Conservation (phyloP, 169 alveolate species). For the Plasmodium malariae region DNA sequence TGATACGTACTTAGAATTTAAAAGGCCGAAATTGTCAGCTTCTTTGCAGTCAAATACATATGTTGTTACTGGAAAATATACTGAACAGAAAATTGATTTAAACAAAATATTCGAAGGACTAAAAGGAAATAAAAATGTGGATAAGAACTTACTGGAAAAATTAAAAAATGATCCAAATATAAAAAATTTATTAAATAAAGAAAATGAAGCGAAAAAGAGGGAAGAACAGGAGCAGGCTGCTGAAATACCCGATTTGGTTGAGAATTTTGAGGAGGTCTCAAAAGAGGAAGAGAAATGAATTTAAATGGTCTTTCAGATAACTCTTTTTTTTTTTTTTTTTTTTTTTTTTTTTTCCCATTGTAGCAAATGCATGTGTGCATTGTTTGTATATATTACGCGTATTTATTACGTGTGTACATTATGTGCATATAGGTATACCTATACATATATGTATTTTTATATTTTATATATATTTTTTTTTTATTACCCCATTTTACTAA, state of each 20-base stretch:
- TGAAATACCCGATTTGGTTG: constrained; percentile 88
- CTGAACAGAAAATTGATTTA: constrained; percentile 91
- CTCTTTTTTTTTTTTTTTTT: not conserved
- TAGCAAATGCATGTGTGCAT: no score
- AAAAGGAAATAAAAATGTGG: constrained; percentile 83
- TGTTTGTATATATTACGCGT: no score
- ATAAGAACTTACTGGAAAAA: constrained; percentile 79
- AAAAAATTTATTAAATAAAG: constrained; percentile 70
- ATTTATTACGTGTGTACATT: no score
- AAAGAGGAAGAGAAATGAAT: constrained; percentile 16
- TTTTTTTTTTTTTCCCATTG: constrained; percentile 11
- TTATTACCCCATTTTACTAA: no score
- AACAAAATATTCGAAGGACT: constrained; percentile 87
- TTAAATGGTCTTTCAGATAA: not conserved
- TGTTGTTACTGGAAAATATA: constrained; percentile 94
- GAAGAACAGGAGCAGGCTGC: not conserved
- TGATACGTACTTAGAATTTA: constrained; percentile 94
- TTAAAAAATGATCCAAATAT: constrained; percentile 78
- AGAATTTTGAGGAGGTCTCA: constrained; percentile 85
- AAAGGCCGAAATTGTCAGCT: constrained; percentile 94
- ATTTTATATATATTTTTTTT: no score
- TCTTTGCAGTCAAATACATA: constrained; percentile 95
- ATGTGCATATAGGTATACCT: no score
- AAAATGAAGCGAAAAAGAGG: constrained; percentile 52
- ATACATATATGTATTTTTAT: no score